phyloP scores from a whole-genome alignment of 1,284 basidiomycete species.

The Bondarzewia mesenterica region DNA sequence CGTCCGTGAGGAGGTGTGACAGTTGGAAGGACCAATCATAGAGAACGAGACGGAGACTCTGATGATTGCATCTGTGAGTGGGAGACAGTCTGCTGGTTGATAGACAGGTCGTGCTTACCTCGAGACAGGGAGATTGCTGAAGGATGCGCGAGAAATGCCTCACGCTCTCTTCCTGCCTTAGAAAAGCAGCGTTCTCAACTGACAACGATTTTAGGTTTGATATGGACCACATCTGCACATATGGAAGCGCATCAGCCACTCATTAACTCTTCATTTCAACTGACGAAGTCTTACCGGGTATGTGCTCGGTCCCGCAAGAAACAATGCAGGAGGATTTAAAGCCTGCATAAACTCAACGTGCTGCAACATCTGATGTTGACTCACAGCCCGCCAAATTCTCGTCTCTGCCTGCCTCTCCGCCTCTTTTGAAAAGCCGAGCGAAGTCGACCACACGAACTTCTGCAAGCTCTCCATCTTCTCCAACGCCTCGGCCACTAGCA shows the following conservation, averaged over 20 bases:
- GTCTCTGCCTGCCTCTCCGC: conserved; percentile 1
- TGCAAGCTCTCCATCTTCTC: not conserved
- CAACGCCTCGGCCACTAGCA: conserved; percentile 2
- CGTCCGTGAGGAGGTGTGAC: conserved; percentile 1
- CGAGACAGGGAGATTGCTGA: conserved; percentile 6
- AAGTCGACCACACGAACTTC: conserved; percentile 2
- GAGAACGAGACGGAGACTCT: conserved; percentile 4
- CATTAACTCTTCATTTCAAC: not conserved
- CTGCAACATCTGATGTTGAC: not conserved
- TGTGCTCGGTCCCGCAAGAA: not conserved
- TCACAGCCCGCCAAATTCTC: not conserved
- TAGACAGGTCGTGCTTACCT: conserved; percentile 2
- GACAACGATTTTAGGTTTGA: conserved; percentile 5
- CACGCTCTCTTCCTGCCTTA: conserved; percentile 6
- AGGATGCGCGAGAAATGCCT: conserved; percentile 6
- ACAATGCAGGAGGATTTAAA: not conserved
- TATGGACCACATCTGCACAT: conserved; percentile 7
- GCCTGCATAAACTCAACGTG: conserved; percentile 6
- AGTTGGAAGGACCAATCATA: conserved; percentile 6
- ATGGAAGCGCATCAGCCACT: not conserved
- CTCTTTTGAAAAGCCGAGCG: not conserved
- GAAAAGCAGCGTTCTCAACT: conserved; percentile 5
- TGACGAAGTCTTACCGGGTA: not conserved
- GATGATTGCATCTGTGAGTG: not conserved
- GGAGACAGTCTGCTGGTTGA: not conserved